phyloP scores from a whole-genome alignment of 2,329 filamentous ascomycete genomes.

The Dactylellina leptospora region DNA sequence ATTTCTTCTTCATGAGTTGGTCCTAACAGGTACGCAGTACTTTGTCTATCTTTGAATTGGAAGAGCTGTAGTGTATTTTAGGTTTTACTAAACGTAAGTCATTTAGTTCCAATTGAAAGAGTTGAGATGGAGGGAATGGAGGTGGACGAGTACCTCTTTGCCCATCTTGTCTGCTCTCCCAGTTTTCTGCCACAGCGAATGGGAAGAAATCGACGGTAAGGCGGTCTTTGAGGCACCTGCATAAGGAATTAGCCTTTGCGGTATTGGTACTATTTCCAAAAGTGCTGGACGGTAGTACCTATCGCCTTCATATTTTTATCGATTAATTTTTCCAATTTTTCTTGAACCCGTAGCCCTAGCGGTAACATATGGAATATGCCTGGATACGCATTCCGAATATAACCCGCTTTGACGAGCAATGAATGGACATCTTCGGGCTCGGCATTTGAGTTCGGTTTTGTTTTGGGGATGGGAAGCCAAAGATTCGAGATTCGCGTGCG shows the following conservation, averaged over 20 bases:
- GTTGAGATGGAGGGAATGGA: conserved; percentile 18
- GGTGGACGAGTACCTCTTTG: conserved; percentile 70
- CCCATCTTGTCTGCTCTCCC: conserved; percentile 77
- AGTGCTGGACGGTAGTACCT: too few relatives aligned
- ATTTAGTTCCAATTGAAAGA: conserved; percentile 55
- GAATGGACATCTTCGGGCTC: conserved; percentile 67
- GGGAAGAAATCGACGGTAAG: conserved; percentile 84
- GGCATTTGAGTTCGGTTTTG: conserved; percentile 18
- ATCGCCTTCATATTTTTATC: conserved; percentile 86
- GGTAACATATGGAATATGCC: conserved; percentile 94
- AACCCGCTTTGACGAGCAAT: conserved; percentile 75
- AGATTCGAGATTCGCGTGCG: conserved; percentile 74
- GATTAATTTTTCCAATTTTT: conserved; percentile 84
- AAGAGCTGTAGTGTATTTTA: conserved; percentile 70
- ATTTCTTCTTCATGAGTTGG: conserved; percentile 98
- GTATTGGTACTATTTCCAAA: too few relatives aligned
- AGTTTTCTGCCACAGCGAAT: conserved; percentile 82
- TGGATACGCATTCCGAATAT: conserved; percentile 79
- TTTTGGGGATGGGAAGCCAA: conserved; percentile 72
- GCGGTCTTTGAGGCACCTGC: conserved; percentile 80
- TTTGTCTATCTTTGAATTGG: conserved; percentile 79
- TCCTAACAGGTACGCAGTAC: conserved; percentile 76
- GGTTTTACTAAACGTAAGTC: conserved; percentile 28
- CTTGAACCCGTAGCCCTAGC: conserved; percentile 82
- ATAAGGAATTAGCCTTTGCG: too few relatives aligned